Percentiles rank a stretch among this genome's conserved stretches.
phyloP scores from a whole-genome alignment of 108 stramenopile species.

The Nitzschia sp. region DNA sequence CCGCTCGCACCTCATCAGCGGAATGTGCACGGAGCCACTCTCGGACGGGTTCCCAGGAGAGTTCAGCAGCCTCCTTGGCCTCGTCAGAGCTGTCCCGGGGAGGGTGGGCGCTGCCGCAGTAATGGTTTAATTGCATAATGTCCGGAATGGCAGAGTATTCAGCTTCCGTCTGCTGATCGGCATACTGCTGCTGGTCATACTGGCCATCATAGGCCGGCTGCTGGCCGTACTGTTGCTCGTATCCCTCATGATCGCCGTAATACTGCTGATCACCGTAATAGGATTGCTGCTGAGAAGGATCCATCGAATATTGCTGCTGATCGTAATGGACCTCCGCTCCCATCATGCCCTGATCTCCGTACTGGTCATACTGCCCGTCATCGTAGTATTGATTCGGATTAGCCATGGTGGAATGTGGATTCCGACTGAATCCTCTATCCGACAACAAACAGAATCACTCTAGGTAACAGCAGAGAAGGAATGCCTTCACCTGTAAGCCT shows the following conservation, averaged over 20 bases:
- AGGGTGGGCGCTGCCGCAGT: constrained; percentile 28
- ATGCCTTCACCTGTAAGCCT: too few species aligned
- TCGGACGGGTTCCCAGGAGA: constrained; percentile 57
- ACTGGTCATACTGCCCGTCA: not conserved
- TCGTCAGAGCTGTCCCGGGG: constrained; percentile 33
- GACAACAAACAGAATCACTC: too few species aligned
- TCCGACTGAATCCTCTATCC: too few species aligned
- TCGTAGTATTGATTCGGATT: not conserved
- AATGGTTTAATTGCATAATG: constrained; percentile 21
- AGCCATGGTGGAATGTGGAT: not conserved
- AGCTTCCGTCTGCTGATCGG: not conserved
- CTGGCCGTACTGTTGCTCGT: not conserved
- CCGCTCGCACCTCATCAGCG: constrained; percentile 51
- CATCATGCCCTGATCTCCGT: not conserved
- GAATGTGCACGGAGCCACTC: constrained; percentile 56
- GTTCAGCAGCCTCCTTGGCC: constrained; percentile 31
- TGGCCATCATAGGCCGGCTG: not conserved
- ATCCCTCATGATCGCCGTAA: not conserved
- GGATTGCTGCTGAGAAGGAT: not conserved
- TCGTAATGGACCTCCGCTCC: not conserved
- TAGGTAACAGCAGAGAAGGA: too few species aligned
- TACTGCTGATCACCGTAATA: not conserved
- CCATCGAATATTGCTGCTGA: not conserved
- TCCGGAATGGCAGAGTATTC: constrained; percentile 26
- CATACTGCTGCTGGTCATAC: not conserved